Evolutionary conservation across 148 eudicot species (phyloP), one percentile per base, ranked within the genome.

Genomic region (Vaccinium vitisidaea): DNA sequence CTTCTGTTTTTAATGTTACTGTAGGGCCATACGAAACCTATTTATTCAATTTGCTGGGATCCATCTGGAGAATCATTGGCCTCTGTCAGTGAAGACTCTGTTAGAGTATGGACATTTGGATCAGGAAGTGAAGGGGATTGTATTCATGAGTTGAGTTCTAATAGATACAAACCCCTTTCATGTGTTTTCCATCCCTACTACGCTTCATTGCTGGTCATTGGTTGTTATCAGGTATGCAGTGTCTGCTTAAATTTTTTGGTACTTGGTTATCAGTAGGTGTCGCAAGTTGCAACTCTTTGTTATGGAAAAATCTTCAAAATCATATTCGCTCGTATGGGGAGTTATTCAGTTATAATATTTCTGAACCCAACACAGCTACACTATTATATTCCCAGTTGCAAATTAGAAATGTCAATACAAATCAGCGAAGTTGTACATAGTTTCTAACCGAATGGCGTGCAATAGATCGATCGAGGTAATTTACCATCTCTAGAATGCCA

Each of bases 71-170:
- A 96, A 82, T 91, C 83, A 65, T 82, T 96, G 88, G 98, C 98
- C 30, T 92, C 98, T 19, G 98, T 96, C 46, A 93, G 98, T 73
- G 98, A 94, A 86, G 98, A 96, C 82, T 91, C 95, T n/a, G 98
- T 94, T 48, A 87, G 97, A 85, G 94, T 96, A 3, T 96, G 98
- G 98, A 87, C 91, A 48, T 80, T 96, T 71, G 90, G 93, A 73
- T 80, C 96, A 3, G 98, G 95, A 74, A 93, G 84, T 27, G 96
- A 91, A 88, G 96, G 96, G 56, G 92, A 94, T 12, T 93, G 98
- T 76, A 87, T 93, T 75, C 98, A 95, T 15, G 95, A 94, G 87
- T 90, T 94, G 2, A 94, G 94, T 77, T 89, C 94, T 82, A 94
- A 90, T 46, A 98, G 98, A 70, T 92, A 93, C 89, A 91, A 94